Base-by-base conservation (phyloP, 805 yeast genomes). In the Ogataea siamensis region DNA sequence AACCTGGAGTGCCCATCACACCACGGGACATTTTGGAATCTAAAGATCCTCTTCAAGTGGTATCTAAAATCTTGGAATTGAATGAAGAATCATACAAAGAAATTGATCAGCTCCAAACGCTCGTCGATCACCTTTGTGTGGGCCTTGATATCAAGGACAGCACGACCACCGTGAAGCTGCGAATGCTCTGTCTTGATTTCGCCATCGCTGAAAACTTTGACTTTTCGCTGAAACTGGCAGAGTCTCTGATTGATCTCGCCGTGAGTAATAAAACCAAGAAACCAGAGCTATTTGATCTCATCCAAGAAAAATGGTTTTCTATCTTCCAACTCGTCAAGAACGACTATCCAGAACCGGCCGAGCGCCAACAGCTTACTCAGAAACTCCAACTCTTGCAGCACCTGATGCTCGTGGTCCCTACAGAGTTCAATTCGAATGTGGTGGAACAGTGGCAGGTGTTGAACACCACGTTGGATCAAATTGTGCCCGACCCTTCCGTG, bases 301-400 rank as follows among this genome's bases (percentile, higher is more conserved):
- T 60, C 9, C 52, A 47, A 37, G 63, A 63, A 12, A 61, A 67
- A 32, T 87, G 96, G 95, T 68, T 79, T 17, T 76, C 85, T 1
- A 76, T 83, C 44, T 82, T 80, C 50, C 95, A 86, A 50, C 79
- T 83, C 3, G 84, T 85, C 3, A 82, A 83, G 58, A 52, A 46
- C 34, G 61, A 57, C 10, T 53, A 66, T 49, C 33, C 32, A 5
- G 55, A 46, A 11, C 32, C 39, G 14, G 32, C 36, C n/a, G 47
- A 48, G 2, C 23, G 34, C 9, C 35, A 30, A 10, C 22, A 40
- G 10, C 7, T 54, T 4, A 26, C 50, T 3, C 28, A 32, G 12
- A 91, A 87, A 56, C 54, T 78, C 50, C 68, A 68, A 11, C 58
- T 85, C 1, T 58, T 83, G 8, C 66, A 83, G 2, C 62, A 68